These are phyloP conservation scores for Talaromyces trachyspermus DNA, from an alignment of 495 filamentous ascomycete species.

Conservation along the genomic window DNA sequence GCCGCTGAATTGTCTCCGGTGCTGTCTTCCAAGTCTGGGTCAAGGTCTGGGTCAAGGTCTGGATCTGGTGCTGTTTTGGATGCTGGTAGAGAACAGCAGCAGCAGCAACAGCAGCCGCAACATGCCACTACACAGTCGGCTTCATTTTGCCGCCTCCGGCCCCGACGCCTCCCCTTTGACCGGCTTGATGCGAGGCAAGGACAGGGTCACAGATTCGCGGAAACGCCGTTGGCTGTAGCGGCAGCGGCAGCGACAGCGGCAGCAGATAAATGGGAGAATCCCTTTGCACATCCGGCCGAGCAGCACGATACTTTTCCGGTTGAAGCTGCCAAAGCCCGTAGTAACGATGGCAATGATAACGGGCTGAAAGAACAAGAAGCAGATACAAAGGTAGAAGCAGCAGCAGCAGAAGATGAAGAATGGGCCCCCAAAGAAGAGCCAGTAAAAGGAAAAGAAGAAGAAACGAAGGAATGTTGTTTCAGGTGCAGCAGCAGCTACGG, in stretches of 20 bases:
- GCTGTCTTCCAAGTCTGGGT: too few species aligned
- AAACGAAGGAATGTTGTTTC: constrained; percentile 7
- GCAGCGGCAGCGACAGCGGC: neutral
- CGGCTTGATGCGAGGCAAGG: neutral
- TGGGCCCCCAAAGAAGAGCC: constrained; percentile 10
- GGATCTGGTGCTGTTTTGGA: too few species aligned
- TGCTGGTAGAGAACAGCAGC: neutral
- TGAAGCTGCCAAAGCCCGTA: too few species aligned
- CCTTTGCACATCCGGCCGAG: constrained; percentile 1
- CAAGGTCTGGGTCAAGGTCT: neutral
- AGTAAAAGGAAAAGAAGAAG: constrained; percentile 22
- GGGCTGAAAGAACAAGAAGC: neutral
- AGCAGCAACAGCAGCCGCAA: neutral
- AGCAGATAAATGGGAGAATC: constrained; percentile 5
- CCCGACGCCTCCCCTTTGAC: constrained; percentile 11
- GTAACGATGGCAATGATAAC: neutral
- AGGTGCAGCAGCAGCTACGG: neutral
- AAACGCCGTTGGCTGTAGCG: neutral
- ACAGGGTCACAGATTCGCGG: neutral
- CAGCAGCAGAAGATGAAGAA: neutral
- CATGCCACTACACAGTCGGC: neutral
- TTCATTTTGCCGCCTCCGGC: constrained; percentile 11
- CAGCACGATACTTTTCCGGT: neutral
- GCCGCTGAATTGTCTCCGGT: too few species aligned
- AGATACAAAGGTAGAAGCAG: neutral